Evolutionary conservation across 176 grass and related monocot species (phyloP), one percentile per base, ranked within the genome.

Genomic region (Tuctoria greenei): DNA sequence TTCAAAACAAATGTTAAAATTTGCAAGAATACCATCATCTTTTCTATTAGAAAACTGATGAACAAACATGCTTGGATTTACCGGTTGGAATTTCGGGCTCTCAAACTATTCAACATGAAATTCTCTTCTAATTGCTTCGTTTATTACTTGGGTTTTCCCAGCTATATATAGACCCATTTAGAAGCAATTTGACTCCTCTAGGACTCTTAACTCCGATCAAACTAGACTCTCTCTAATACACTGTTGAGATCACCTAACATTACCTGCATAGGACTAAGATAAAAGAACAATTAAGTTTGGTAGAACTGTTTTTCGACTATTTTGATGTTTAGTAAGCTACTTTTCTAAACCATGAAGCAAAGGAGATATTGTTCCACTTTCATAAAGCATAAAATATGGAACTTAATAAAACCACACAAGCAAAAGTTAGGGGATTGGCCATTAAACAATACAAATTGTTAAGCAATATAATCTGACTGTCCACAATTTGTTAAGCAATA

Each of bases 11-110:
- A 55, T 4, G 31, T 45, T 2, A 38, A 82, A 35, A 62, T 66
- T 41, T 40, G 28, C 15, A 72, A 31, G 45, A 17, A 47, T 74
- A 44, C 5, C 39, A 62, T n/a, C 1, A 37, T 74, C 46, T 43
- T 76, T 56, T 72, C 27, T 46, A 26, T 43, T 16, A 31, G 41
- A 79, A 14, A 67, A 67, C 7, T 25, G 18, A 80, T 51, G 35
- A 15, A 79, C 10, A 45, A 78, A 72, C 46, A 75, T 39, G 54
- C 36, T 7, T 11, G 27, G 44, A 2, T 8, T 50, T 35, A 28
- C n/a, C n/a, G n/a, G n/a, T n/a, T n/a, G n/a, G n/a, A n/a, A n/a
- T n/a, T n/a, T n/a, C n/a, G n/a, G n/a, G n/a, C n/a, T n/a, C n/a
- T n/a, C n/a, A n/a, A n/a, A n/a, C n/a, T n/a, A n/a, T n/a, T n/a